Evolutionary conservation across 78 protist species (phyloP).

Genomic region (Polysphondylium violaceum): DNA sequence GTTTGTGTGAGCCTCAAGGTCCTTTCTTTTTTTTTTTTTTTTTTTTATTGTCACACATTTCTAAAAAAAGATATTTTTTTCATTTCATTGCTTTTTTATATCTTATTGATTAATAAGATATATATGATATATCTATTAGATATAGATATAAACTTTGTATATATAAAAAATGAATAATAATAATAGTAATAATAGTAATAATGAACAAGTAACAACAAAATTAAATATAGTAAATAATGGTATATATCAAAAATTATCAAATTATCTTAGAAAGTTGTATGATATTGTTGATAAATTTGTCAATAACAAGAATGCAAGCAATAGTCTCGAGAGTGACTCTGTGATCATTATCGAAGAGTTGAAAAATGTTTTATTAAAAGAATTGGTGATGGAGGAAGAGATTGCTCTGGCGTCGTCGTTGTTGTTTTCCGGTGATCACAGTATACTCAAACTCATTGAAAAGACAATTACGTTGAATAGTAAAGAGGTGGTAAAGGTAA

Average conservation of each 20-base stretch:
- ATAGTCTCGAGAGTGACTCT: conserved; percentile 31
- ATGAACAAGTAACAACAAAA: background rate
- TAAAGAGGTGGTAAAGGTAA: conserved; percentile 54
- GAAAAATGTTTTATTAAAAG: conserved; percentile 25
- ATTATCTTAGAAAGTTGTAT: conserved; percentile 28
- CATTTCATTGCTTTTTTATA: background rate
- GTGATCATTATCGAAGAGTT: conserved; percentile 25
- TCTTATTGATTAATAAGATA: background rate
- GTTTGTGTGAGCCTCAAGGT: background rate
- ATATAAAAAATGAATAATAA: background rate
- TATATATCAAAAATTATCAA: conserved; percentile 55
- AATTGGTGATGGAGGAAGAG: conserved; percentile 54
- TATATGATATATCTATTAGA: background rate
- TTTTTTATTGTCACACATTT: too few species aligned
- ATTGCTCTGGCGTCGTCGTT: conserved; percentile 54
- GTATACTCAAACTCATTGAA: conserved; percentile 19
- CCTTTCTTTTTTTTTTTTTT: background rate
- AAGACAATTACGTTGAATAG: background rate
- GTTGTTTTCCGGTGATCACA: conserved; percentile 54
- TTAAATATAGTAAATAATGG: background rate
- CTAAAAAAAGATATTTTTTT: too few species aligned
- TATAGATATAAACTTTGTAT: background rate
- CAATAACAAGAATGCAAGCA: background rate
- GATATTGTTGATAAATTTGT: background rate
- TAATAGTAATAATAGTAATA: background rate